Evolutionary conservation across 805 yeast genomes (phyloP), one percentile per base, ranked within the genome.

Genomic region (Nadsonia fulvescens): DNA sequence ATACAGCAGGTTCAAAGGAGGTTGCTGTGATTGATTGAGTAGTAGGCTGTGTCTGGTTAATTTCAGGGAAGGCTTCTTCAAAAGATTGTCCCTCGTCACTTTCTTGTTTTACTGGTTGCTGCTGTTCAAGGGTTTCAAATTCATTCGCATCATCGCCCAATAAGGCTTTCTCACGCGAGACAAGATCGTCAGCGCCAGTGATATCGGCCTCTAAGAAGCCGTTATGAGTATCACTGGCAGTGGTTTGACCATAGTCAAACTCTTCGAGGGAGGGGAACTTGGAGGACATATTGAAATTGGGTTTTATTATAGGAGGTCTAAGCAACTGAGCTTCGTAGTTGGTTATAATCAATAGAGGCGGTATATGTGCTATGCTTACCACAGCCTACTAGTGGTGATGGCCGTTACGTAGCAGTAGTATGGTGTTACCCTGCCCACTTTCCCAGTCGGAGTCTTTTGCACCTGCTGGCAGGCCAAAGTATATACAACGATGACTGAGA

Each of bases 121-220:
- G n/a, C n/a, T 29, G 39, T 10, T 30, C 37, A 11, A 32, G 33
- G 45, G 38, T 30, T 41, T 35, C 39, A 43, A 49, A 39, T 28
- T 51, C 43, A 33, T 46, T 47, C 40, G 58, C 53, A 38, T 52
- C 53, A 30, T 49, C 60, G 11, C 61, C 62, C 14, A 56, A 42
- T 13, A 51, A 43, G 11, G 53, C 61, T 36, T 46, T 40, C 36
- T 57, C 62, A 9, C 62, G 51, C 20, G 52, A 43, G 25, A 49
- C 34, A 24, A 55, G 46, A 34, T 56, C 61, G 31, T 43, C 49
- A 28, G 41, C 48, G 23, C 65, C 61, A 11, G 23, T 19, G 20
- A 33, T 32, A 14, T 32, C 37, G 25, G 27, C 25, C 17, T 16
- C 25, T 5, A 6, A 10, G 13, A 6, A 21, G 6, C 16, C 13